Evolutionary conservation across 257 asterid genomes (phyloP).

Genomic region (Fraxinus cuspidata): DNA sequence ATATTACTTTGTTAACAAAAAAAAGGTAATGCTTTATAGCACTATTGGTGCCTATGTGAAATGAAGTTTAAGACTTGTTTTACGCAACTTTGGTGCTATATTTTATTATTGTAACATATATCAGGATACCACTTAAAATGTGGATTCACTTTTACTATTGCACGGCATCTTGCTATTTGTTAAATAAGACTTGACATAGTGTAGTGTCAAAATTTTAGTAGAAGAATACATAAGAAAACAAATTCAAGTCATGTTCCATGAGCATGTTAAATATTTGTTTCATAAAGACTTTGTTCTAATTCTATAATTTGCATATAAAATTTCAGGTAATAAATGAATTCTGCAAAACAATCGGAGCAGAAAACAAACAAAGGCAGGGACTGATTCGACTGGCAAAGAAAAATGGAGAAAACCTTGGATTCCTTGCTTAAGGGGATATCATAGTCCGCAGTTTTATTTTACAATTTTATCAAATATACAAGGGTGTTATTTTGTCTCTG

Average conservation of each 20-base stretch:
- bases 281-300: not conserved
- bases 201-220: too few relatives aligned
- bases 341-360: constrained; percentile 62
- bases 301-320: not conserved
- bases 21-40: too few relatives aligned
- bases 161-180: not conserved
- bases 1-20: too few relatives aligned
- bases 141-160: too few relatives aligned
- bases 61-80: too few relatives aligned
- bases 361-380: constrained; percentile 61
- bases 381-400: constrained; percentile 64
- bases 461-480: not conserved
- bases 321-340: constrained; percentile 58
- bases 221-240: too few relatives aligned
- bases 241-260: too few relatives aligned
- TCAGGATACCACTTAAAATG: too few relatives aligned
- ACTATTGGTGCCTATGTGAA: too few relatives aligned
- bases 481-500: not conserved
- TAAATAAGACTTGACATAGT: too few relatives aligned
- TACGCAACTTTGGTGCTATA: too few relatives aligned
- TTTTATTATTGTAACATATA: too few relatives aligned
- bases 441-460: not conserved
- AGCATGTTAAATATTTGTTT: not conserved
- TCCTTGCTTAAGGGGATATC: constrained; percentile 41
- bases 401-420: constrained; percentile 66